Conservation (phyloP, 768 basidiomycete species). For the Neoboletus brunneissimus region DNA sequence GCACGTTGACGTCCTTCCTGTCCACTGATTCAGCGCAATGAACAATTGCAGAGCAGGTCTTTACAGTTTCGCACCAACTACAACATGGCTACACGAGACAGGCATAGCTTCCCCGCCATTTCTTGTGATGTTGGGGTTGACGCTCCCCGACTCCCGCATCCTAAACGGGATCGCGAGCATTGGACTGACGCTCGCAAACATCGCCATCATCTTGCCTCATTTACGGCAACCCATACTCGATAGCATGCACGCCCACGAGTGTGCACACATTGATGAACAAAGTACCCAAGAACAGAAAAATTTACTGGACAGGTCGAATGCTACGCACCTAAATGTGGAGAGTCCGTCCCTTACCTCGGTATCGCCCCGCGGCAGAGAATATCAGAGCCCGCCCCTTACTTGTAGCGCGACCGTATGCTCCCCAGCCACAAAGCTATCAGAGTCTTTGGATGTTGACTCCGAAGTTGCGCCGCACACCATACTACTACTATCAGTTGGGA, state of each 20-base stretch:
- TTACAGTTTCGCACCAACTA: slow-evolving; percentile 23
- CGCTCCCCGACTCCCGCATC: slow-evolving; percentile 29
- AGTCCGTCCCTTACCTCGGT: not conserved
- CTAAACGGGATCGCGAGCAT: slow-evolving; percentile 23
- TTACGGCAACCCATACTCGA: slow-evolving; percentile 23
- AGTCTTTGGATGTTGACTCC: not conserved
- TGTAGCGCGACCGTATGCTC: not conserved
- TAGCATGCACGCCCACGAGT: slow-evolving; percentile 1
- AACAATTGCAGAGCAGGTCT: slow-evolving; percentile 27
- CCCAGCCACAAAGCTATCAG: not conserved
- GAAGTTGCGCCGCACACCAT: not conserved
- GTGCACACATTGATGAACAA: not conserved
- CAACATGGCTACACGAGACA: slow-evolving; percentile 19
- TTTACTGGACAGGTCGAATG: not conserved
- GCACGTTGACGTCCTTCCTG: slow-evolving; percentile 4
- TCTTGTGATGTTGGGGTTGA: slow-evolving; percentile 23
- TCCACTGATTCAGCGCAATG: slow-evolving; percentile 13
- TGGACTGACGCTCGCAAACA: slow-evolving; percentile 25
- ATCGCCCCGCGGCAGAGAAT: not conserved
- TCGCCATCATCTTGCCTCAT: slow-evolving; percentile 23
- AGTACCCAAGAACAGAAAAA: not conserved
- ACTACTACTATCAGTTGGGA: not conserved
- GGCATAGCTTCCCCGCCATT: slow-evolving; percentile 26
- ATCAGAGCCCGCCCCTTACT: not conserved
- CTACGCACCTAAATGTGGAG: not conserved